Evolutionary conservation across 148 eudicot species (phyloP).

Genomic region (Limonium bicolor): DNA sequence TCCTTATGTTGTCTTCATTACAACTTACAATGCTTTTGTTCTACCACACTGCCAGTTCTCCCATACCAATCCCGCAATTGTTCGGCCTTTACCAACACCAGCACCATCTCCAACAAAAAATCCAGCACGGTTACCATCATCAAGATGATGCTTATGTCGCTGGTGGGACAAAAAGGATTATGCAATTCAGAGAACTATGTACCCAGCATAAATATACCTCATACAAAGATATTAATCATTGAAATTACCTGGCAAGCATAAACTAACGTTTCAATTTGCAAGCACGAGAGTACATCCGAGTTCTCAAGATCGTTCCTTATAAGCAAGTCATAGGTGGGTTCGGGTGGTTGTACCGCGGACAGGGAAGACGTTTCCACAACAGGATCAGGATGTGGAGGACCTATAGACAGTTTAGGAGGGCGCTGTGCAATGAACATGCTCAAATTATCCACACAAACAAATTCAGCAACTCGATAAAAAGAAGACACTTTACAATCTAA

Average conservation of each 20-base stretch:
- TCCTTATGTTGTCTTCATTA: too few relatives aligned
- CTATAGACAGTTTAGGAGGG: constrained; percentile 79
- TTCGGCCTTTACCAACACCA: constrained; percentile 99
- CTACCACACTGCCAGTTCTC: constrained; percentile 96
- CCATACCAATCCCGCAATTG: constrained; percentile 95
- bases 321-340: constrained; percentile 76
- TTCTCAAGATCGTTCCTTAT: constrained; percentile 59
- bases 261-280: constrained; percentile 93
- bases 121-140: constrained; percentile 77
- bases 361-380: constrained; percentile 91
- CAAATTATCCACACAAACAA: neutral
- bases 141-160: constrained; percentile 94
- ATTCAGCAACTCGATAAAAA: neutral
- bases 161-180: constrained; percentile 20
- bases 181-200: neutral
- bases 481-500: too few relatives aligned
- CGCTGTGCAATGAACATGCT: constrained; percentile 36
- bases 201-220: constrained; percentile 6
- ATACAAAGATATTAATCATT: neutral
- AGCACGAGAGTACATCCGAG: constrained; percentile 66
- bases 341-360: constrained; percentile 98
- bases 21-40: constrained; percentile 78
- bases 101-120: constrained; percentile 99
- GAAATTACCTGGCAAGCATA: constrained; percentile 88
- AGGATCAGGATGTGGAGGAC: constrained; percentile 97